Evolutionary conservation across 345 rosid species (phyloP).

Genomic region (Citrus sp.): DNA sequence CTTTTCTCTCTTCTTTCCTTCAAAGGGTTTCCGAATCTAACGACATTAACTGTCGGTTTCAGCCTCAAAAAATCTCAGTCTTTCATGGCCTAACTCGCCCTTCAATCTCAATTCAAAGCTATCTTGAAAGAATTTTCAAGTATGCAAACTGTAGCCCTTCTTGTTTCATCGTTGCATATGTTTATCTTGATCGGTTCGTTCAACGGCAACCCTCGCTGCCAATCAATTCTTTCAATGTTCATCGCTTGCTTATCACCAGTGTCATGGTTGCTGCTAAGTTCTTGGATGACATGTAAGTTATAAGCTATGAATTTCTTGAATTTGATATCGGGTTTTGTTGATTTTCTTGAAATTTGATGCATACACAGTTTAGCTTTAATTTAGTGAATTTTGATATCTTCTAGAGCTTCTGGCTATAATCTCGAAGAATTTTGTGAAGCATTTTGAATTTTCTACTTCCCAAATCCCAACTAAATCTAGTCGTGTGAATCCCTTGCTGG

Average conservation of each 20-base stretch:
- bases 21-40: slow-evolving; percentile 69
- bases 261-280: slow-evolving; percentile 87
- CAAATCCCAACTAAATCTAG: background rate
- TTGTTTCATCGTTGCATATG: slow-evolving; percentile 83
- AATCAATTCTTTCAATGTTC: slow-evolving; percentile 82
- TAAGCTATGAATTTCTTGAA: background rate
- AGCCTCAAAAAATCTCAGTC: slow-evolving; percentile 53
- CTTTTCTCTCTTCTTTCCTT: slow-evolving; percentile 70
- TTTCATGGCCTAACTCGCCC: slow-evolving; percentile 83
- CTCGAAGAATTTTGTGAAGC: background rate
- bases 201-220: slow-evolving; percentile 72
- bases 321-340: background rate
- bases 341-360: background rate
- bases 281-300: slow-evolving; percentile 87
- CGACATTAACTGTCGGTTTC: slow-evolving; percentile 38
- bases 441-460: background rate
- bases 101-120: slow-evolving; percentile 64
- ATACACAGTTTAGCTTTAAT: background rate
- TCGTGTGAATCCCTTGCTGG: slow-evolving; percentile 1
- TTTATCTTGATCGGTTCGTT: slow-evolving; percentile 79
- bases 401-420: background rate
- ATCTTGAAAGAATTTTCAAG: slow-evolving; percentile 77
- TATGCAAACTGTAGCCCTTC: slow-evolving; percentile 90
- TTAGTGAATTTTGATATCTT: background rate
- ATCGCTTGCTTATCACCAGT: slow-evolving; percentile 83